These are phyloP conservation scores for Moniliella sp. DNA, from an alignment of 1,284 basidiomycete genomes.

Conservation along the genomic window DNA sequence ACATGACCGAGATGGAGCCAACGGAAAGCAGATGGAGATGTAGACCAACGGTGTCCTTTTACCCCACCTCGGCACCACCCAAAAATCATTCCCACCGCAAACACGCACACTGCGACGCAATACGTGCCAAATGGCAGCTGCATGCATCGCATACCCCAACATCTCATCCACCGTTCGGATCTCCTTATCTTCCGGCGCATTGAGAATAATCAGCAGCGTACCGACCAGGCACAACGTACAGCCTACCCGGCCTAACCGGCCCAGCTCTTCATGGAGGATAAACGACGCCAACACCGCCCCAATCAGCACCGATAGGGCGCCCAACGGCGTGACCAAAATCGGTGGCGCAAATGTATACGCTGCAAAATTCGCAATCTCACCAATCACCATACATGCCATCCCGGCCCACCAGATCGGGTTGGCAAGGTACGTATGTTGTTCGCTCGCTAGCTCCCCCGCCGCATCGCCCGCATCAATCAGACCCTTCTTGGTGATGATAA, in stretches of 20 bases:
- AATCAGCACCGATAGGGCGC: constrained; percentile 86
- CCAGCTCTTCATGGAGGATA: constrained; percentile 75
- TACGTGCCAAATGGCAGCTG: constrained; percentile 52
- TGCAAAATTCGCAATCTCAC: constrained; percentile 75
- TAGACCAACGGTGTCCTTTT: constrained; percentile 73
- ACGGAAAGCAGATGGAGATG: constrained; percentile 78
- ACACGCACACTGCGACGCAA: constrained; percentile 59
- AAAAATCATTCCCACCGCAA: constrained; percentile 58
- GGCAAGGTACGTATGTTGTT: constrained; percentile 46
- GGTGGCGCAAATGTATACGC: constrained; percentile 95
- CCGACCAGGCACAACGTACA: constrained; percentile 75
- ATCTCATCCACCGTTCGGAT: constrained; percentile 87
- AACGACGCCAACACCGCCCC: constrained; percentile 62
- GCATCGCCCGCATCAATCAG: constrained; percentile 29
- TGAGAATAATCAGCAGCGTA: constrained; percentile 79
- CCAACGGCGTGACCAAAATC: constrained; percentile 83
- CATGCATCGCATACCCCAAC: constrained; percentile 63
- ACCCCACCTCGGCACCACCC: constrained; percentile 65
- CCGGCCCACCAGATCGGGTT: constrained; percentile 98
- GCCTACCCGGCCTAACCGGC: constrained; percentile 72
- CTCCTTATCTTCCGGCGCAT: constrained; percentile 85
- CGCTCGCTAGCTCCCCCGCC: constrained; percentile 23
- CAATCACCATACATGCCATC: constrained; percentile 48
- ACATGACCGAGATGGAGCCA: constrained; percentile 66
- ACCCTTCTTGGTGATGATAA: constrained; percentile 33